A percentile compares a stretch with the other conserved stretches of the same genome.
phyloP scores from a whole-genome alignment of 163 green algal genomes.

The Smithsoniella earleae region DNA sequence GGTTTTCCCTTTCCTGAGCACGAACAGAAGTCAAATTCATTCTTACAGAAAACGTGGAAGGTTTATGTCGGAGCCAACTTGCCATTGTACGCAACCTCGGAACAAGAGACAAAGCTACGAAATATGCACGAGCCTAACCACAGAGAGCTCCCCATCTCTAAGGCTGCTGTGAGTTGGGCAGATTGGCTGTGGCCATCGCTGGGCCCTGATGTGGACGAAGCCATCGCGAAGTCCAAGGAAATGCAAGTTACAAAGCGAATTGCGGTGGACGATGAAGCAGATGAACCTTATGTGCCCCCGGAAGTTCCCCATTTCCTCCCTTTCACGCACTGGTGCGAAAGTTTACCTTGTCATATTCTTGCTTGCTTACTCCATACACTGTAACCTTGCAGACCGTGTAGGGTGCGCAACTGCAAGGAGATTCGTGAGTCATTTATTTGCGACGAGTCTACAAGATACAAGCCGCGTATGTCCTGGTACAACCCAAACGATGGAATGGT shows the following conservation, averaged over 20 bases:
- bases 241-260: constrained; percentile 2
- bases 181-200: constrained; percentile 2
- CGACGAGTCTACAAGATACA: not conserved
- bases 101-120: constrained; percentile 21
- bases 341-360: not conserved
- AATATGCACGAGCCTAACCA: constrained; percentile 28
- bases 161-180: not conserved
- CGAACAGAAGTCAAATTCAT: not conserved
- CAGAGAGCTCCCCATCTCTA: constrained; percentile 2
- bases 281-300: constrained; percentile 8
- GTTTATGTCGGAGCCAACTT: not conserved
- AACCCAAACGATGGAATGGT: constrained; percentile 29
- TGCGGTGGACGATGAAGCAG: not conserved
- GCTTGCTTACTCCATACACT: too few species aligned
- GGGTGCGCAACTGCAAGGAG: constrained; percentile 14
- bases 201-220: constrained; percentile 2
- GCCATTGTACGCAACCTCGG: constrained; percentile 17
- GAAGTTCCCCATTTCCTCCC: constrained; percentile 26
- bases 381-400: not conserved
- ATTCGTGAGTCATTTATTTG: constrained; percentile 19
- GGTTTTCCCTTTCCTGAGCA: not conserved
- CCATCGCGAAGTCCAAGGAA: constrained; percentile 28
- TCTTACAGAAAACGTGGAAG: not conserved
- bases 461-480: constrained; percentile 28
- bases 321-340: not conserved